Conservation (phyloP, 306 rosid species). For the Vigna reflexopilosa region DNA sequence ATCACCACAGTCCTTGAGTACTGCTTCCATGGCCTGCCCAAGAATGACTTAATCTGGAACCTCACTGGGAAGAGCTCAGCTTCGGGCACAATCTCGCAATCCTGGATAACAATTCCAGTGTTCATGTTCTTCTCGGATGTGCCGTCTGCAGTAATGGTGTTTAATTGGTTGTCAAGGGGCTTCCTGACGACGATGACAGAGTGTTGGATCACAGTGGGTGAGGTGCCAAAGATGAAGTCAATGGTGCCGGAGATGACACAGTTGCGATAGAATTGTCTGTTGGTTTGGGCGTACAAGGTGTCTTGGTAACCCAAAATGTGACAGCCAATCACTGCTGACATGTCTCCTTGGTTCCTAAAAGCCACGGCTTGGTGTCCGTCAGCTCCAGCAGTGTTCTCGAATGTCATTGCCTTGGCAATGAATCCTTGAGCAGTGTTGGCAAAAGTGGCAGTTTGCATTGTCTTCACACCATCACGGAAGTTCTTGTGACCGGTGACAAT, state of each 20-base stretch:
- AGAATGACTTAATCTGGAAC: slow-evolving; percentile 48
- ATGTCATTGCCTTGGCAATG: slow-evolving; percentile 60
- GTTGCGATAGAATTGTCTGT: slow-evolving; percentile 75
- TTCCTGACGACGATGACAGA: slow-evolving; percentile 56
- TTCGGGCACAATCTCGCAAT: slow-evolving; percentile 63
- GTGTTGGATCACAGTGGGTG: slow-evolving; percentile 60
- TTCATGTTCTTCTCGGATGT: not conserved
- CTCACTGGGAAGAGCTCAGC: slow-evolving; percentile 38
- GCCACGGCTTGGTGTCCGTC: slow-evolving; percentile 77
- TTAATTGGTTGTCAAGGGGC: slow-evolving; percentile 52
- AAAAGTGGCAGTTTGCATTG: slow-evolving; percentile 62
- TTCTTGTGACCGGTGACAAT: slow-evolving; percentile 61
- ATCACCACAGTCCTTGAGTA: slow-evolving; percentile 59
- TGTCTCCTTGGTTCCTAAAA: slow-evolving; percentile 58
- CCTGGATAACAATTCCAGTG: slow-evolving; percentile 64
- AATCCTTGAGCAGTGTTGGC: slow-evolving; percentile 49
- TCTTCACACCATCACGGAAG: slow-evolving; percentile 42
- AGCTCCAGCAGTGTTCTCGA: slow-evolving; percentile 76
- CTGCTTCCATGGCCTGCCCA: slow-evolving; percentile 77
- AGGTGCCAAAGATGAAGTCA: slow-evolving; percentile 74
- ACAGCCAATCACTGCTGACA: slow-evolving; percentile 57
- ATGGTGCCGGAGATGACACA: slow-evolving; percentile 73
- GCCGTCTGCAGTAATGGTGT: slow-evolving; percentile 67
- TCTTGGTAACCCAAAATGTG: slow-evolving; percentile 66
- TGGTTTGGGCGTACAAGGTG: slow-evolving; percentile 59